Conservation (phyloP, 306 rosid genomes). For the Biancaea sappan region DNA sequence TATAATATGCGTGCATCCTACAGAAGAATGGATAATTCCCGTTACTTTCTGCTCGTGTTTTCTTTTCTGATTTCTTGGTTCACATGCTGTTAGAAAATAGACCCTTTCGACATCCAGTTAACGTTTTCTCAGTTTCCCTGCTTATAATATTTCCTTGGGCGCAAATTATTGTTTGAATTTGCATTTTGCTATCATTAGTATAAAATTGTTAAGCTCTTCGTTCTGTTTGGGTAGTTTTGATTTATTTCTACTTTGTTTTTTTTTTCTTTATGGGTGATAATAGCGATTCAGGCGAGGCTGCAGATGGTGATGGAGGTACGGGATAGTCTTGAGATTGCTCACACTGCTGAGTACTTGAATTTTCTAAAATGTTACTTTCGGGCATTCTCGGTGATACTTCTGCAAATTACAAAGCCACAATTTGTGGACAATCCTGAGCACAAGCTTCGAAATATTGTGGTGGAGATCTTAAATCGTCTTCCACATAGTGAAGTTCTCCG, state of each 20-base stretch:
- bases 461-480: constrained; percentile 93
- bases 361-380: constrained; percentile 89
- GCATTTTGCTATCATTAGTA: neutral
- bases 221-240: neutral
- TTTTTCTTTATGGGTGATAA: constrained; percentile 22
- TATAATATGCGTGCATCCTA: neutral
- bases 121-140: neutral
- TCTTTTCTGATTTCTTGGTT: neutral
- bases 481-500: constrained; percentile 98
- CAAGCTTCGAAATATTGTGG: constrained; percentile 87
- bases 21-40: neutral
- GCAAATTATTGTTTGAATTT: neutral
- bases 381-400: constrained; percentile 72
- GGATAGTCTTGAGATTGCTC: constrained; percentile 97
- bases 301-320: constrained; percentile 98
- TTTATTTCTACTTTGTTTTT: constrained; percentile 13
- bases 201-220: neutral
- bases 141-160: neutral
- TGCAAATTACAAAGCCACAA: constrained; percentile 86
- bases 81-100: neutral
- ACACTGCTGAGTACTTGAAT: constrained; percentile 95
- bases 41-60: neutral
- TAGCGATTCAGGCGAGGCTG: constrained; percentile 79
- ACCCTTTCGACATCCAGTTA: neutral
- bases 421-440: constrained; percentile 80